phyloP scores from a whole-genome alignment of 768 basidiomycete genomes.

The Naganishia vishniacii region DNA sequence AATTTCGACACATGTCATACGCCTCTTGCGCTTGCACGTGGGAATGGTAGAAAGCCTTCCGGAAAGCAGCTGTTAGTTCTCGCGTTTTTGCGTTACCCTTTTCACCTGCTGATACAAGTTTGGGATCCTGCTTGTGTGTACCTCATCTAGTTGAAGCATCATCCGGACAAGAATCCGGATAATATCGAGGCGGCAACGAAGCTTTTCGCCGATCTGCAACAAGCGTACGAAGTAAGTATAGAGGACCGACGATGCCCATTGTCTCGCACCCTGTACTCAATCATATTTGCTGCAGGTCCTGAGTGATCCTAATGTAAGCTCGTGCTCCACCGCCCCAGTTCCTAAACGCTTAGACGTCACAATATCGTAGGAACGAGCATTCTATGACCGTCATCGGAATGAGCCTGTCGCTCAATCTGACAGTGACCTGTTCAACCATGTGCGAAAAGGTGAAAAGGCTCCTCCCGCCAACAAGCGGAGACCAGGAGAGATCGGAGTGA shows the following conservation, averaged over 20 bases:
- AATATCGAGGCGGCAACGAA: constrained; percentile 80
- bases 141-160: constrained; percentile 40
- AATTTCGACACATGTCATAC: too few relatives aligned
- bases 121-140: background rate
- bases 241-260: background rate
- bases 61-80: constrained; percentile 74
- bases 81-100: constrained; percentile 13
- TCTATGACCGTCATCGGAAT: constrained; percentile 90
- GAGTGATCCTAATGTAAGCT: constrained; percentile 88
- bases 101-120: constrained; percentile 15
- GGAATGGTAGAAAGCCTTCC: constrained; percentile 63
- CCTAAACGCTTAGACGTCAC: too few relatives aligned
- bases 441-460: constrained; percentile 63
- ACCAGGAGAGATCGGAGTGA: constrained; percentile 67
- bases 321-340: too few relatives aligned
- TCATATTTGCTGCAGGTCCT: constrained; percentile 58
- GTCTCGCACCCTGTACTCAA: too few relatives aligned
- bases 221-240: constrained; percentile 80
- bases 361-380: constrained; percentile 95
- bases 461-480: constrained; percentile 51
- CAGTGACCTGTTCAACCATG: constrained; percentile 79
- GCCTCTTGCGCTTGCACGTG: too few relatives aligned
- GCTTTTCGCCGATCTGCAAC: constrained; percentile 79
- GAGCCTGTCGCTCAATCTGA: constrained; percentile 75
- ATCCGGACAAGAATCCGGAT: constrained; percentile 63